Base-by-base conservation (phyloP, 768 basidiomycete species). In the Mycena sanguinolenta region DNA sequence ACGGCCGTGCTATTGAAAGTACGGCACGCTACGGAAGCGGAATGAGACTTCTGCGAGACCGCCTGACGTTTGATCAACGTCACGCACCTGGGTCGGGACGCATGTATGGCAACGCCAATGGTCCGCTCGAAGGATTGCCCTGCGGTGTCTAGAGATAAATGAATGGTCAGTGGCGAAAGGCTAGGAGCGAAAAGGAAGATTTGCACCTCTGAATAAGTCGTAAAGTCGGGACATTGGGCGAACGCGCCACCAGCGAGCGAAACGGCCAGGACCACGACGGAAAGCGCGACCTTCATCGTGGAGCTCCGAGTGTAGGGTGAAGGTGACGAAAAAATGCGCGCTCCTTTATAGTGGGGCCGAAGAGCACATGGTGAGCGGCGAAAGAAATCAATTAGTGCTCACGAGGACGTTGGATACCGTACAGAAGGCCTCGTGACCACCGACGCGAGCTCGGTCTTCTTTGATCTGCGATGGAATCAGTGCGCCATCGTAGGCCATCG, bases 1-100 rank as follows among this genome's bases (percentile, higher is more conserved):
- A 94, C 93, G 25, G 89, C 87, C 30, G 88, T 84, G 75, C 91
- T 93, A 67, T 89, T 91, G 81, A 93, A 95, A 0, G 93, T 94
- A 54, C 93, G 86, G 74, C 93, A 94, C 25, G 82, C 86, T 36
- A 87, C 88, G 42, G 32, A 10, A 34, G n/a, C 32, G 19, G 2
- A 9, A n/a, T 66, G 5, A 63, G 59, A 36, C 17, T 42, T 21
- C 32, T 34, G 9, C 10, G 42, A 14, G n/a, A 27, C 10, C 0
- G 14, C 17, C 32, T 34, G 7, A 5, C 17, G 17, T 14, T 54
- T 32, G n/a, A n/a, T 30, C 32, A 2, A 10, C 17, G 19, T 19
- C 19, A 65, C 72, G 59, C 34, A 73, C 72, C 64, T 4, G 72
- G 67, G 23, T 44, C 54, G 38, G 92, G 93, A 34, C 93, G 83